Conservation (phyloP, 805 yeast species). For the Wickerhamomyces bovis region DNA sequence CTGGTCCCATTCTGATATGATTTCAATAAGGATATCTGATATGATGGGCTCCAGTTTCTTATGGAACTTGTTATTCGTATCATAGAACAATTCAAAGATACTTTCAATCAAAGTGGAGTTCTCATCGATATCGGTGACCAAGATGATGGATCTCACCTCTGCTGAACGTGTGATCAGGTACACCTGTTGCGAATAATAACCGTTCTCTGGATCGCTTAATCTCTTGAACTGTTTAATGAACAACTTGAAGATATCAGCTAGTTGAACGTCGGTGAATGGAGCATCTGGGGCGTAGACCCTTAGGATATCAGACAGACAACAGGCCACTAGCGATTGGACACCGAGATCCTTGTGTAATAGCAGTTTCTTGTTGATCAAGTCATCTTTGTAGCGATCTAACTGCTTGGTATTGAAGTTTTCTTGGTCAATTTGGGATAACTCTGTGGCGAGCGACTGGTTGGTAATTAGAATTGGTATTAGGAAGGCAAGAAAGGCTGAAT, state of each 20-base stretch:
- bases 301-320: slow-evolving; percentile 70
- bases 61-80: slow-evolving; percentile 41
- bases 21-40: slow-evolving; percentile 67
- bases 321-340: slow-evolving; percentile 62
- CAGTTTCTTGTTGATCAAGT: slow-evolving; percentile 53
- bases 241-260: slow-evolving; percentile 59
- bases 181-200: slow-evolving; percentile 56
- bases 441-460: slow-evolving; percentile 45
- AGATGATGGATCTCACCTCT: slow-evolving; percentile 67
- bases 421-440: slow-evolving; percentile 57
- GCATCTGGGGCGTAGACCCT: slow-evolving; percentile 86
- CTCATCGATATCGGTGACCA: slow-evolving; percentile 69
- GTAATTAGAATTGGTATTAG: not conserved
- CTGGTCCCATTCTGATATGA: slow-evolving; percentile 62
- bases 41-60: slow-evolving; percentile 53
- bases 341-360: slow-evolving; percentile 58
- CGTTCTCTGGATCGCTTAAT: slow-evolving; percentile 48
- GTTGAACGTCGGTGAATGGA: slow-evolving; percentile 63
- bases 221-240: slow-evolving; percentile 57
- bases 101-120: slow-evolving; percentile 46
- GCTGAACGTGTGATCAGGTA: slow-evolving; percentile 63
- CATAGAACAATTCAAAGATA: slow-evolving; percentile 60
- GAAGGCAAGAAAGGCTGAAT: not conserved
- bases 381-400: slow-evolving; percentile 40
- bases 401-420: slow-evolving; percentile 45